Percentiles rank a stretch among this genome's conserved stretches.
Conservation (phyloP, 2,329 filamentous ascomycete species). For the Ceratocystis huliohia region DNA sequence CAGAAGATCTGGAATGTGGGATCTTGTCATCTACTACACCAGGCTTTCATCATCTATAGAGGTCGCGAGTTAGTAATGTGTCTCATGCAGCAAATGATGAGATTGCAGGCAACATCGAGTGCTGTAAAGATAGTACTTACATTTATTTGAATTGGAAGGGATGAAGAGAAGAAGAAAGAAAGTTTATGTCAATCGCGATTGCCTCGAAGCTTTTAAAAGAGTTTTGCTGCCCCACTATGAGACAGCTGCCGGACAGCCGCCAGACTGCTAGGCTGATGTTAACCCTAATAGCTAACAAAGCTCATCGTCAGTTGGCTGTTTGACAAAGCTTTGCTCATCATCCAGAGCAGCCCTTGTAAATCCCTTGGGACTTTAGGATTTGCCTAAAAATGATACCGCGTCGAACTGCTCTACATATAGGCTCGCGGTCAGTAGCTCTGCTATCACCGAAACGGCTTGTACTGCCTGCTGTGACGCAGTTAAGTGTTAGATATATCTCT, state of each 20-base stretch:
- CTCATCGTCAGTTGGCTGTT: not conserved
- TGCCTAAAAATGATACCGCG: not conserved
- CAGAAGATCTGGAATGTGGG: constrained; percentile 46
- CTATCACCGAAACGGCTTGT: not conserved
- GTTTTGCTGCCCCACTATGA: constrained; percentile 15
- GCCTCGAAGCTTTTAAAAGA: constrained; percentile 8
- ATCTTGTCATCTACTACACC: constrained; percentile 84
- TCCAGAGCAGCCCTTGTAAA: not conserved
- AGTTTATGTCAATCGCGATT: constrained; percentile 26
- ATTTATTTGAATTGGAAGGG: constrained; percentile 99
- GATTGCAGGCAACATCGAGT: not conserved
- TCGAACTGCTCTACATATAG: not conserved
- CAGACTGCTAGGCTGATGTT: not conserved
- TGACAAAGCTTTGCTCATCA: not conserved
- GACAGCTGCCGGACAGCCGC: constrained; percentile 8
- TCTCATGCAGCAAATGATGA: constrained; percentile 8
- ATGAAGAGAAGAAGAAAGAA: constrained; percentile 47
- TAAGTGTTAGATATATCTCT: constrained; percentile 2
- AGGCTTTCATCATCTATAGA: constrained; percentile 96
- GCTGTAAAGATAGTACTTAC: constrained; percentile 45
- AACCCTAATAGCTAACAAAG: constrained; percentile 13
- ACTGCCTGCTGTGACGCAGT: not conserved
- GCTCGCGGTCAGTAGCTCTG: not conserved
- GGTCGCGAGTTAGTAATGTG: constrained; percentile 27
- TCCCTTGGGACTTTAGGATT: not conserved